Percentiles rank a stretch among this genome's conserved stretches.
phyloP scores from a whole-genome alignment of 208 protist species.

The Angomonas desouzai region DNA sequence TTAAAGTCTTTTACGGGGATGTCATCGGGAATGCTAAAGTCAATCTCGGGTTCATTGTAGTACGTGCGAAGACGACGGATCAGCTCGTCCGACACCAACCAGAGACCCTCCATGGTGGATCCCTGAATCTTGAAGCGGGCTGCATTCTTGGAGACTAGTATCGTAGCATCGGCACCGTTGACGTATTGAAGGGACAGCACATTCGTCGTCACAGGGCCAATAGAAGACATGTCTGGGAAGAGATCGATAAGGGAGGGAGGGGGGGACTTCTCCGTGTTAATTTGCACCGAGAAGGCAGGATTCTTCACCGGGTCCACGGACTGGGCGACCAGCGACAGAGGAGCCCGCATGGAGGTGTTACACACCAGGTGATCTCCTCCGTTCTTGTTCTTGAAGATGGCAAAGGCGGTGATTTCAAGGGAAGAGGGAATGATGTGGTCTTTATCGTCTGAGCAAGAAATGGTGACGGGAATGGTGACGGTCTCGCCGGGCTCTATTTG shows the following conservation, averaged over 20 bases:
- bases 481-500: constrained; percentile 26
- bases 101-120: constrained; percentile 82
- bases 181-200: constrained; percentile 79
- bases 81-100: constrained; percentile 76
- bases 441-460: constrained; percentile 26
- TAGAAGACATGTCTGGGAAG: constrained; percentile 74
- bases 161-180: constrained; percentile 83
- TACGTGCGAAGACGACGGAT: constrained; percentile 36
- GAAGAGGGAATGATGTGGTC: constrained; percentile 74
- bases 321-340: constrained; percentile 59
- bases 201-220: constrained; percentile 43
- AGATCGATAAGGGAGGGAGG: constrained; percentile 69
- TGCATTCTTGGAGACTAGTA: constrained; percentile 92
- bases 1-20: constrained; percentile 79
- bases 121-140: constrained; percentile 84
- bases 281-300: constrained; percentile 71
- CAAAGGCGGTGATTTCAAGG: constrained; percentile 48
- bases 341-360: constrained; percentile 29
- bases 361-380: constrained; percentile 35
- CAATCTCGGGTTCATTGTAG: constrained; percentile 32
- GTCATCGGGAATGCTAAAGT: constrained; percentile 63
- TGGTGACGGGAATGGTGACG: constrained; percentile 36
- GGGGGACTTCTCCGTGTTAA: constrained; percentile 83
- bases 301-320: constrained; percentile 69
- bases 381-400: constrained; percentile 30